Conservation (phyloP, 2,329 filamentous ascomycete genomes). For the Coleophoma crateriformis region DNA sequence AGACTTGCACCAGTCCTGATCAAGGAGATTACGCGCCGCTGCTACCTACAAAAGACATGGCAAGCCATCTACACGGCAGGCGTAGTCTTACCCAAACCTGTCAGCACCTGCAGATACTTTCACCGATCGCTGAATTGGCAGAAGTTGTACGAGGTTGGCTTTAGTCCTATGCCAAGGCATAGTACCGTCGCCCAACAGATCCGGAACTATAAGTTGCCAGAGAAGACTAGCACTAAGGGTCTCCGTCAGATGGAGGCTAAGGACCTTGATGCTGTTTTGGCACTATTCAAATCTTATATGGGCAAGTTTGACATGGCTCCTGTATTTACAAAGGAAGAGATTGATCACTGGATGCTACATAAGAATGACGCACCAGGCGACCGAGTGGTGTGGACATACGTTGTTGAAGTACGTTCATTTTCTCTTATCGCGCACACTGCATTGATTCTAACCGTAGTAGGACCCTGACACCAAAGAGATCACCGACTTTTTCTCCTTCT, state of each 20-base stretch:
- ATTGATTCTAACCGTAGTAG: slow-evolving; percentile 18
- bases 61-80: slow-evolving; percentile 96
- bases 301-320: slow-evolving; percentile 79
- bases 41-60: slow-evolving; percentile 80
- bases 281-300: slow-evolving; percentile 72
- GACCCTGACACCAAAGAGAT: slow-evolving; percentile 67
- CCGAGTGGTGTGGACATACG: slow-evolving; percentile 89
- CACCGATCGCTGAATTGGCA: slow-evolving; percentile 93
- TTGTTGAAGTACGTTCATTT: slow-evolving; percentile 61
- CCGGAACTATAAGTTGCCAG: slow-evolving; percentile 77
- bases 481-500: slow-evolving; percentile 97
- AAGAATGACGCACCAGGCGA: slow-evolving; percentile 61
- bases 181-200: slow-evolving; percentile 85
- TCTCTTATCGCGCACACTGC: too few relatives aligned
- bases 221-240: slow-evolving; percentile 65
- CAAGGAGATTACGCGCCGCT: slow-evolving; percentile 92
- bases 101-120: slow-evolving; percentile 92
- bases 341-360: slow-evolving; percentile 82
- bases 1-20: slow-evolving; percentile 90
- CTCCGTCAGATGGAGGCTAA: slow-evolving; percentile 74
- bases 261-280: slow-evolving; percentile 71
- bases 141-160: slow-evolving; percentile 91
- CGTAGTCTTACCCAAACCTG: slow-evolving; percentile 81
- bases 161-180: slow-evolving; percentile 78
- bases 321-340: slow-evolving; percentile 72